Conservation (phyloP, 768 basidiomycete species). For the Pulveroboletus sp. region DNA sequence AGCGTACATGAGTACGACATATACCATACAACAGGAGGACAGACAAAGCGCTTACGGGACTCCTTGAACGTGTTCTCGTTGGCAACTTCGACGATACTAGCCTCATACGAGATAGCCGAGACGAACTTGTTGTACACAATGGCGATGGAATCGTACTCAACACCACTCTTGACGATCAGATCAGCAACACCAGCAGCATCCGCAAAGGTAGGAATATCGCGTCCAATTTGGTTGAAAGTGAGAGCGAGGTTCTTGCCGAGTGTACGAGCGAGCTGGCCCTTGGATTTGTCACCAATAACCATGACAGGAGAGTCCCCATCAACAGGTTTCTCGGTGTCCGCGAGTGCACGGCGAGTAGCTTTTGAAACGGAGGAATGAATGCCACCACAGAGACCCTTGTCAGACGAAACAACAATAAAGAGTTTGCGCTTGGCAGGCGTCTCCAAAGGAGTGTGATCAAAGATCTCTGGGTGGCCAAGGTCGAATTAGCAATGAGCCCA, state of each 20-base stretch:
- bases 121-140: conserved; percentile 83
- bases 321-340: conserved; percentile 44
- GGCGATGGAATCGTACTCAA: conserved; percentile 81
- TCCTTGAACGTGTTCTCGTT: conserved; percentile 78
- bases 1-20: not conserved
- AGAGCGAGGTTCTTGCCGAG: conserved; percentile 63
- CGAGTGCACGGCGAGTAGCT: conserved; percentile 70
- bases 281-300: conserved; percentile 96
- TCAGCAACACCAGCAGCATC: conserved; percentile 95
- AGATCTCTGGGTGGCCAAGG: conserved; percentile 62
- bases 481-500: conserved; percentile 3
- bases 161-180: conserved; percentile 78
- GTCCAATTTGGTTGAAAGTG: conserved; percentile 97
- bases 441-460: conserved; percentile 70
- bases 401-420: conserved; percentile 92
- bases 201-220: conserved; percentile 94
- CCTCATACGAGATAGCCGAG: conserved; percentile 88
- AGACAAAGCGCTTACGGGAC: conserved; percentile 52
- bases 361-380: conserved; percentile 97
- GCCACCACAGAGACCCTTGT: conserved; percentile 99
- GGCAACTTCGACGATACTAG: conserved; percentile 69
- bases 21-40: not conserved
- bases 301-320: conserved; percentile 66
- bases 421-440: conserved; percentile 71
- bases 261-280: conserved; percentile 77